These are phyloP conservation scores for Phaeodactylum tricornutum DNA, from an alignment of 108 stramenopile species.

Conservation along the genomic window DNA sequence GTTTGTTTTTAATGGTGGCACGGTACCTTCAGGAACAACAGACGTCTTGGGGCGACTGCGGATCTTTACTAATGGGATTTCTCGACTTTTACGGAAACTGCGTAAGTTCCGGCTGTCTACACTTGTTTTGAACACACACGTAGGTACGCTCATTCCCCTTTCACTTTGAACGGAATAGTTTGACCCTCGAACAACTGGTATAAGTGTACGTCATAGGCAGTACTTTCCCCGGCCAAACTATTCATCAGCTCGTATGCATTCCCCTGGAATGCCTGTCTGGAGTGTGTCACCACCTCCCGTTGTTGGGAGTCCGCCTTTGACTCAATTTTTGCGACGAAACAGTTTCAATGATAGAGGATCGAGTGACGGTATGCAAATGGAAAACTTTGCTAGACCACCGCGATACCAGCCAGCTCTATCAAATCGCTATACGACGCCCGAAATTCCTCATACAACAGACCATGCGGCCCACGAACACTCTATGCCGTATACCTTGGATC, in stretches of 20 bases:
- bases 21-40: constrained; percentile 83
- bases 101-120: background rate
- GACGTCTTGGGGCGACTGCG: constrained; percentile 63
- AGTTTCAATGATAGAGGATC: constrained; percentile 34
- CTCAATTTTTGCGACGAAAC: constrained; percentile 29
- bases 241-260: constrained; percentile 1
- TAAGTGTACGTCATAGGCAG: constrained; percentile 53
- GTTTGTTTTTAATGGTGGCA: constrained; percentile 85
- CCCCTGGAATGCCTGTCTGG: too few relatives aligned
- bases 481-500: constrained; percentile 75
- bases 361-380: constrained; percentile 20
- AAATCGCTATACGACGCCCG: too few relatives aligned
- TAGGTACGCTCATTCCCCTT: background rate
- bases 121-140: background rate
- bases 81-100: constrained; percentile 90
- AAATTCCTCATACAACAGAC: too few relatives aligned
- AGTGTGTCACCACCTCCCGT: too few relatives aligned
- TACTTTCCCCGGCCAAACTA: constrained; percentile 64
- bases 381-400: too few relatives aligned
- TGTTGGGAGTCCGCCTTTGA: too few relatives aligned
- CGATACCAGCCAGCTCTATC: too few relatives aligned
- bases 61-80: constrained; percentile 86
- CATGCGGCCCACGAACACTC: too few relatives aligned
- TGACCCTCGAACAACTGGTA: constrained; percentile 83
- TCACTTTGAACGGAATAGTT: constrained; percentile 20